phyloP scores from a whole-genome alignment of 169 alveolate genomes.

The Eimeria acervulina region DNA sequence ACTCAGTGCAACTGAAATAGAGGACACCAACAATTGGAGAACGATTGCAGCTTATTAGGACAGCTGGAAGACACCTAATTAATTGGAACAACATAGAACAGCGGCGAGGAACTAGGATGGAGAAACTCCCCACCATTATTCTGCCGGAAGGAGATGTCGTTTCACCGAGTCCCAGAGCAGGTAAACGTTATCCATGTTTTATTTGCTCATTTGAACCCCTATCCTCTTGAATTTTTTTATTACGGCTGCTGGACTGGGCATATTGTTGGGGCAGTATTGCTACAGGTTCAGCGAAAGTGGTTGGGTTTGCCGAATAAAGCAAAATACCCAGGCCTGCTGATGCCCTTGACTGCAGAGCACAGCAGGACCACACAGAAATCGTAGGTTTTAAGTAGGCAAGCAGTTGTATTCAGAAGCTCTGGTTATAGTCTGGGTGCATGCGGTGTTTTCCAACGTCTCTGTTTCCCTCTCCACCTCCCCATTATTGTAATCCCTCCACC shows the following conservation, averaged over 20 bases:
- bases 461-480: not conserved
- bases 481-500: not conserved
- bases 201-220: not conserved
- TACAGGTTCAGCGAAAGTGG: not conserved
- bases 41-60: not conserved
- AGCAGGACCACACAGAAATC: not conserved
- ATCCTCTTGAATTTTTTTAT: not conserved
- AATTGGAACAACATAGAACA: not conserved
- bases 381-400: not conserved
- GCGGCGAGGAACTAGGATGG: slow-evolving; percentile 25
- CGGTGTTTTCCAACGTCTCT: not conserved
- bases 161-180: slow-evolving; percentile 53
- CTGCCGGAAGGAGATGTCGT: slow-evolving; percentile 61
- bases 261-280: not conserved
- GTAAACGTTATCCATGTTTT: not conserved
- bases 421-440: not conserved
- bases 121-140: slow-evolving; percentile 78
- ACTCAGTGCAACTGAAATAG: not conserved
- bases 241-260: not conserved
- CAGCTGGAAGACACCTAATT: not conserved
- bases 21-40: not conserved
- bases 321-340: not conserved
- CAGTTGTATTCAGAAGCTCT: not conserved
- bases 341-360: not conserved
- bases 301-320: not conserved